Evolutionary conservation across 352 stramenopile genomes (phyloP).

Genomic region (Phytophthora idaei): DNA sequence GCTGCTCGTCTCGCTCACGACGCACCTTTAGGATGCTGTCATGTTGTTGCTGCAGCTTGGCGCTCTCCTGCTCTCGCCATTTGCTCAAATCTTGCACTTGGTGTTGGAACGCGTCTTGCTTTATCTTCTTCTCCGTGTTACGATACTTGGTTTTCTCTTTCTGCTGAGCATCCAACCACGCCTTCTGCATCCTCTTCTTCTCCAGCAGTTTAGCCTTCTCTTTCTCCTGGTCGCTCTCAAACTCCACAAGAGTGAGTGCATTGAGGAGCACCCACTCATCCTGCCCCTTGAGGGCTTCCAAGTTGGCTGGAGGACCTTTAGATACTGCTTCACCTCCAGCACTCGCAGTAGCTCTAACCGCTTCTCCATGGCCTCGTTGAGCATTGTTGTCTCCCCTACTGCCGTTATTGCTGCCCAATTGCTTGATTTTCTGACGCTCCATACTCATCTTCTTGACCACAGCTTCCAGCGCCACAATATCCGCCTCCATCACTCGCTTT

Average conservation of each 20-base stretch:
- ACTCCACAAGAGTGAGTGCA: conserved; percentile 74
- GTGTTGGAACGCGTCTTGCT: conserved; percentile 43
- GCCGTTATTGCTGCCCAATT: conserved; percentile 12
- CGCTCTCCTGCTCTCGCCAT: conserved; percentile 55
- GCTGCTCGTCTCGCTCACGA: conserved; percentile 64
- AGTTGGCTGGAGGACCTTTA: conserved; percentile 19
- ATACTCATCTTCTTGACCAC: conserved; percentile 71
- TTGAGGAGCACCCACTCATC: conserved; percentile 83
- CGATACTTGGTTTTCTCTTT: conserved; percentile 48
- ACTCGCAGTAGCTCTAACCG: neutral
- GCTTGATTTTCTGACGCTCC: conserved; percentile 41
- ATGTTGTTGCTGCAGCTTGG: conserved; percentile 56
- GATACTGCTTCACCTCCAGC: conserved; percentile 18
- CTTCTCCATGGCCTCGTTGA: conserved; percentile 2
- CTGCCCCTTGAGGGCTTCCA: conserved; percentile 44
- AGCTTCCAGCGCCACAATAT: conserved; percentile 66
- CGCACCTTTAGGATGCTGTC: conserved; percentile 60
- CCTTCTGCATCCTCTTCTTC: conserved; percentile 67
- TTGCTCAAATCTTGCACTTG: conserved; percentile 55
- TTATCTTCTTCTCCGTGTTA: conserved; percentile 39
- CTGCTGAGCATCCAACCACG: conserved; percentile 66
- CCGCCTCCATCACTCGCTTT: conserved; percentile 55
- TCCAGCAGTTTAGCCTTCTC: conserved; percentile 44
- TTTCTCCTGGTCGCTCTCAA: conserved; percentile 60
- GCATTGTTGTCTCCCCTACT: conserved; percentile 9